A percentile compares a stretch with the other conserved stretches of the same genome.
Conservation (phyloP, 495 filamentous ascomycete genomes). For the Achaetomiella virescens region DNA sequence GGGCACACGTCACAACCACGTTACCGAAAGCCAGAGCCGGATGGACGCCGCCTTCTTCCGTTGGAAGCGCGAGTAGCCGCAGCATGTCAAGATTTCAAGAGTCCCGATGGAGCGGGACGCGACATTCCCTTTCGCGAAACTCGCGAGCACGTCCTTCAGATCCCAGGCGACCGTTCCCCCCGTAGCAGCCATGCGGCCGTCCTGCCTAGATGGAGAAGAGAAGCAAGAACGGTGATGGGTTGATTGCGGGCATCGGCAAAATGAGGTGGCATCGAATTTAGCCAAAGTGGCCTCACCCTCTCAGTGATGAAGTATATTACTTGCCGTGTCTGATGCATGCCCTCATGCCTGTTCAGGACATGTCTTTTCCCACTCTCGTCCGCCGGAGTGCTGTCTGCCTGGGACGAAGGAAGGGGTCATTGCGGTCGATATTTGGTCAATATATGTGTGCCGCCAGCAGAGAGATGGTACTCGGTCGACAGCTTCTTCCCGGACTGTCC, state of each 20-base stretch:
- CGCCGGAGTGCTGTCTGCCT: constrained; percentile 4
- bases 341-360: constrained; percentile 18
- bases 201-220: constrained; percentile 13
- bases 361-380: constrained; percentile 6
- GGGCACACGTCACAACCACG: no score
- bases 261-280: constrained; percentile 27
- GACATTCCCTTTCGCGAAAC: no score
- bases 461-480: not conserved
- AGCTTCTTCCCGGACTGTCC: not conserved
- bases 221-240: constrained; percentile 12
- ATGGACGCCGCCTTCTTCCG: not conserved
- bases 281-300: constrained; percentile 28
- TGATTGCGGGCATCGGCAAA: constrained; percentile 28
- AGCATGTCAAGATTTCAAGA: not conserved
- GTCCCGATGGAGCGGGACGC: not conserved
- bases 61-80: not conserved
- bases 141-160: no score
- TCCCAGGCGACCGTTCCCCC: no score
- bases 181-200: constrained; percentile 22
- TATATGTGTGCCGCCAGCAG: constrained; percentile 13
- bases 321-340: constrained; percentile 29
- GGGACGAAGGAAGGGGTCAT: constrained; percentile 8
- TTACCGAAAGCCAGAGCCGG: not conserved
- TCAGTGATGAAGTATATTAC: constrained; percentile 30
- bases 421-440: constrained; percentile 22